Evolutionary conservation across 345 rosid species (phyloP), one percentile per base, ranked within the genome.

Genomic region (Cardiospermum halicacabum): DNA sequence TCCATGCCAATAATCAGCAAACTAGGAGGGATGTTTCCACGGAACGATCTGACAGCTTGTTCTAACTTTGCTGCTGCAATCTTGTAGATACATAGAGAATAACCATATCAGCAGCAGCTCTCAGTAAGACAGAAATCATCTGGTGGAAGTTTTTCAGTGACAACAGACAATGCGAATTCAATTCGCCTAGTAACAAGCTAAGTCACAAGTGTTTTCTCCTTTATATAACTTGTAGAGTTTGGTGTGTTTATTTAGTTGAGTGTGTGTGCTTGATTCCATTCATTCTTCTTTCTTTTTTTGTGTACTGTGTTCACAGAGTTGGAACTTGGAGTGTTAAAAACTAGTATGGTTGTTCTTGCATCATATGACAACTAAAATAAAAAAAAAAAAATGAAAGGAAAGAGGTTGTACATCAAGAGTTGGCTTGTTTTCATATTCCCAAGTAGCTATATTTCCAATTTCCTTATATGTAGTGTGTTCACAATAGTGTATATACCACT

Each of bases 251-350:
- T 37, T 18, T 40, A 42, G 61, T 27, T 28, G 53, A 43, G 40
- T 39, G 69, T n/a, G 32, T 56, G 62, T 25, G 61, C 45, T 43
- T 66, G 69, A 56, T 43, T 56, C 32, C 55, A 55, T 66, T 66
- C 18, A 55, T 56, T 66, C 34, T 22, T 66, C 24, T 34, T 34
- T 42, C 27, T 25, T 5, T 30, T 56, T 1, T 0, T 5, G 27
- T 0, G 15, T 42, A 12, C 7, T 31, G 16, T 47, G 22, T 22
- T 56, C 47, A 55, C 56, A 10, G 47, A 45, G 56, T 56, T 22
- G n/a, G 47, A 22, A 22, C 47, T 31, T 10, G 32, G 54, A 22
- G n/a, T 56, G 43, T 45, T 47, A 63, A 34, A 24, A 27, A 64
- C 25, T 37, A 4, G 26, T 55, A 40, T 45, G 25, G 4, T 31